phyloP scores from a whole-genome alignment of 2,329 filamentous ascomycete species.

The Elsinoe australis region DNA sequence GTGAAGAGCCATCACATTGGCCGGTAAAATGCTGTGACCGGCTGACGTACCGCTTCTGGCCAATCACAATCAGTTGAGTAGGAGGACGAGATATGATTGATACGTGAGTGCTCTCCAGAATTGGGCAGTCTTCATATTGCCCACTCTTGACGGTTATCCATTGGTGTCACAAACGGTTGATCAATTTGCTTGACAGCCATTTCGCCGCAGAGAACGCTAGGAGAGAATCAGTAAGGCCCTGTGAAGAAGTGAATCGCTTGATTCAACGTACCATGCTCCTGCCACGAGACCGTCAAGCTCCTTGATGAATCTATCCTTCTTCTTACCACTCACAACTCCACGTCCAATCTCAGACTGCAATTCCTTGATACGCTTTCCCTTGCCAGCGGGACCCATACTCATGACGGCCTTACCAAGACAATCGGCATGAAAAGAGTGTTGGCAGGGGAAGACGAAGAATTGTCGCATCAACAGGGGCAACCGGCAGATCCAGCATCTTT shows the following conservation, averaged over 20 bases:
- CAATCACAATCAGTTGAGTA: no score
- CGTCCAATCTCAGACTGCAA: slow-evolving; percentile 76
- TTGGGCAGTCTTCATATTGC: slow-evolving; percentile 43
- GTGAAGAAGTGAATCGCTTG: no score
- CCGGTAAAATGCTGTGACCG: no score
- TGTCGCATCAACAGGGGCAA: slow-evolving; percentile 80
- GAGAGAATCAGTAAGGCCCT: not conserved
- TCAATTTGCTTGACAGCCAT: slow-evolving; percentile 91
- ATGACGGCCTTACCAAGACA: slow-evolving; percentile 82
- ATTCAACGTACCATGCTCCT: slow-evolving; percentile 69
- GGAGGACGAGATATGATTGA: no score
- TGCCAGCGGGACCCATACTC: slow-evolving; percentile 67
- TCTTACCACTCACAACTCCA: slow-evolving; percentile 55
- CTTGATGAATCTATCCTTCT: slow-evolving; percentile 72
- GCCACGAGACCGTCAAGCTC: slow-evolving; percentile 91
- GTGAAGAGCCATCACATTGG: no score
- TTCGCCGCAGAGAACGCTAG: slow-evolving; percentile 85
- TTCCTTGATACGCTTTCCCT: slow-evolving; percentile 73
- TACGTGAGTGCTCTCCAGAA: no score
- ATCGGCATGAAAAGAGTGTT: slow-evolving; percentile 95
- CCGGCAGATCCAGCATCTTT: slow-evolving; percentile 83
- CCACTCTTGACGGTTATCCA: slow-evolving; percentile 77
- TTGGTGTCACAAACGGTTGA: slow-evolving; percentile 73
- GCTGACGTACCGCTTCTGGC: no score
- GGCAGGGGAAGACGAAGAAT: slow-evolving; percentile 97